Evolutionary conservation across 352 stramenopile species (phyloP), one percentile per base, ranked within the genome.

Genomic region (Pythium rhizo-oryzae): DNA sequence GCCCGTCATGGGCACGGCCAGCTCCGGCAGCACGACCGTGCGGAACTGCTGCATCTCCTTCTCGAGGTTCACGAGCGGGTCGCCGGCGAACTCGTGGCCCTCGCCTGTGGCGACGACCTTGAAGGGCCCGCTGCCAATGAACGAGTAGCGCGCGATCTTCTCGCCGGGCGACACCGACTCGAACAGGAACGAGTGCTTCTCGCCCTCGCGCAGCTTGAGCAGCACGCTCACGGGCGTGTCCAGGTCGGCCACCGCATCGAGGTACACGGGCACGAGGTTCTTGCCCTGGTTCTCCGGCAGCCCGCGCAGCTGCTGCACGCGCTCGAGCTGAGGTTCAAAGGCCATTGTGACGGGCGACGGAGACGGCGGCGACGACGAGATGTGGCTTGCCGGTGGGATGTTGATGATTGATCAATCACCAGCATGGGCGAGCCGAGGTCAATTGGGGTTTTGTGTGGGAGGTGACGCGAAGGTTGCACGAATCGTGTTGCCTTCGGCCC

Each of bases 211-310:
- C 52, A 97, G 76, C 78, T 96, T 96, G 44, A 97, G 86, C 73
- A 96, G 70, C 70, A 94, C 87, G 68, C 87, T 96, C 75, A 96
- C 85, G 56, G 90, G 90, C 59, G 90, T 96, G 71, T 97, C 88
- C 35, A 97, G 78, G 70, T 97, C 90, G 25, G 88, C 88, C 35
- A 92, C 84, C 4, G 80, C 82, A 71, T 96, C 85, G 44, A 94
- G 56, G 70, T 96, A 96, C 56, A 96, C 84, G 9, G 89, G 89
- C 65, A 91, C 69, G 54, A 96, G 82, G 82, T 94, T 94, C 79
- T 96, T 96, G 61, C 79, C 53, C n/a, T 70, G 68, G 69, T 95
- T 83, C 71, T 83, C 79, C 0, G 80, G 71, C 28, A 77, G 74
- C 46, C 72, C 67, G 39, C 77, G 75, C 56, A 94, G 85, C 78